Conservation (phyloP, 257 asterid genomes). For the Nicotiana attenuata region DNA sequence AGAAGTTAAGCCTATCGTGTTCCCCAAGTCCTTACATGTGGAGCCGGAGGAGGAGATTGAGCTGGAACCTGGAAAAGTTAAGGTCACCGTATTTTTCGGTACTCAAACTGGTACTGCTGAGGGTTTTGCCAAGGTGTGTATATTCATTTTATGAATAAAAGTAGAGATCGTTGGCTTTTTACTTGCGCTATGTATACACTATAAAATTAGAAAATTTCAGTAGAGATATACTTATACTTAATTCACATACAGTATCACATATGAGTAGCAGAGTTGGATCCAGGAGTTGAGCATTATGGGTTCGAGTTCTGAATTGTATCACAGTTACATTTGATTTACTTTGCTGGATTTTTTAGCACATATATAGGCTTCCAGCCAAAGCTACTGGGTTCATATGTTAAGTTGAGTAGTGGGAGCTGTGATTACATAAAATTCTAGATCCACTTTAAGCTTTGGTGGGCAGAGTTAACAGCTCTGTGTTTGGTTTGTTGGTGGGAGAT, state of each 20-base stretch:
- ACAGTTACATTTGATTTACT: background rate
- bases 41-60: slow-evolving; percentile 41
- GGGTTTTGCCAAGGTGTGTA: slow-evolving; percentile 79
- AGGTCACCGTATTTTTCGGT: slow-evolving; percentile 58
- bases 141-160: background rate
- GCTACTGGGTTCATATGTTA: too few species aligned
- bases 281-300: background rate
- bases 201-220: background rate
- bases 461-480: background rate
- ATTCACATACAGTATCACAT: background rate
- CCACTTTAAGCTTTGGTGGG: background rate
- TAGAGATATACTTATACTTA: background rate
- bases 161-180: background rate
- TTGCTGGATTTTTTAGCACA: background rate
- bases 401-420: background rate
- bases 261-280: background rate
- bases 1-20: slow-evolving; percentile 36
- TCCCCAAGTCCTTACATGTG: slow-evolving; percentile 31
- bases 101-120: slow-evolving; percentile 90
- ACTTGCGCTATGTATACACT: background rate
- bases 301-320: background rate
- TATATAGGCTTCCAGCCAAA: too few species aligned
- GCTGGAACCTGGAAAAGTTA: slow-evolving; percentile 48
- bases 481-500: background rate
- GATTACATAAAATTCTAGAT: background rate